Conservation (phyloP, 345 rosid genomes). For the Populus alba region DNA sequence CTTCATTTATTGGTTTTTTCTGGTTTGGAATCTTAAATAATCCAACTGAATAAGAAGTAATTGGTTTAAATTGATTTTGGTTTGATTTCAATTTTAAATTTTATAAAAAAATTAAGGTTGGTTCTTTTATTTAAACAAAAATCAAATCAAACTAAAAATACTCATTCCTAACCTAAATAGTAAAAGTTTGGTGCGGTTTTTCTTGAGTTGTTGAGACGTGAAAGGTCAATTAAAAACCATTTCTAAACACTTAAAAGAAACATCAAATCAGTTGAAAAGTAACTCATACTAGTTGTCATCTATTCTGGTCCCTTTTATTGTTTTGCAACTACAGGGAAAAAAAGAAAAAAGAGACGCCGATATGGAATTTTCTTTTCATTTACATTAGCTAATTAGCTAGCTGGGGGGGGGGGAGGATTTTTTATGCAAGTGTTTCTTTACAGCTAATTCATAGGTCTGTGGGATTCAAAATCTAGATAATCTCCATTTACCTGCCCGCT, state of each 20-base stretch:
- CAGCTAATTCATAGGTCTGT: slow-evolving; percentile 46
- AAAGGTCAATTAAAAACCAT: not conserved
- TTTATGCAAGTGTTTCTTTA: slow-evolving; percentile 16
- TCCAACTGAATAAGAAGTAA: too few relatives aligned
- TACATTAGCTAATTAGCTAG: not conserved
- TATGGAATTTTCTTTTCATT: not conserved
- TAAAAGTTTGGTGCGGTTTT: not conserved
- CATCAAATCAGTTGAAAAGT: too few relatives aligned
- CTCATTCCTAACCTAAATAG: too few relatives aligned
- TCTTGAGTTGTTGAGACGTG: not conserved
- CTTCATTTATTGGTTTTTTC: too few relatives aligned
- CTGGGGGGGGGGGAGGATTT: not conserved
- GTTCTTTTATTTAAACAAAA: too few relatives aligned
- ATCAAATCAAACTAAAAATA: too few relatives aligned
- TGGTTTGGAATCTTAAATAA: too few relatives aligned
- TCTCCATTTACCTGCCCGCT: slow-evolving; percentile 45
- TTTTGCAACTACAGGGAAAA: not conserved
- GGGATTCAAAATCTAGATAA: slow-evolving; percentile 47
- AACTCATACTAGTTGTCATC: not conserved
- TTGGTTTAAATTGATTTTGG: too few relatives aligned
- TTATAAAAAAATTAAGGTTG: too few relatives aligned
- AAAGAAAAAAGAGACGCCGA: too few relatives aligned
- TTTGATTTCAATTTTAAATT: too few relatives aligned
- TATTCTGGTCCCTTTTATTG: not conserved
- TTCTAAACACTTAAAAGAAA: too few relatives aligned